Conservation (phyloP, 495 filamentous ascomycete genomes). For the Lasiosphaeriaceae sp. region DNA sequence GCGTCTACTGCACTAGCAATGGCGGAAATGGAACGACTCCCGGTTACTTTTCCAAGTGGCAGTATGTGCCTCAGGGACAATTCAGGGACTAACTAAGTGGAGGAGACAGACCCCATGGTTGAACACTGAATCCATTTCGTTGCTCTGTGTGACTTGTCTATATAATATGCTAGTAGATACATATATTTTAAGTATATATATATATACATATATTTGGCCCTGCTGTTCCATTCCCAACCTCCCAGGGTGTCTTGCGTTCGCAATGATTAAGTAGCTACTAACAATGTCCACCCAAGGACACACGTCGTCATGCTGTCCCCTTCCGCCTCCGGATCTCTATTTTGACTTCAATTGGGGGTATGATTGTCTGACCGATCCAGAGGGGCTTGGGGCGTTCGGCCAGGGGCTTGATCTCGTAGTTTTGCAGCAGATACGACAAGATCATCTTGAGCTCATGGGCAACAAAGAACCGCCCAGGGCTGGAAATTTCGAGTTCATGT, state of each 20-base stretch:
- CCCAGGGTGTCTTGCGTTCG: too few species aligned
- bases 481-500: background rate
- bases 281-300: too few species aligned
- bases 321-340: conserved; percentile 28
- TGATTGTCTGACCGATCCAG: conserved; percentile 30
- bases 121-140: background rate
- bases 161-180: too few species aligned
- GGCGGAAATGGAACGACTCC: conserved; percentile 37
- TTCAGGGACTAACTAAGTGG: conserved; percentile 26
- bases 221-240: too few species aligned
- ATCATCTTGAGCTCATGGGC: conserved; percentile 41
- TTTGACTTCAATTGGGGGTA: conserved; percentile 23
- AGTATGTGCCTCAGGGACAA: conserved; percentile 41
- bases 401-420: conserved; percentile 39
- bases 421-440: conserved; percentile 34
- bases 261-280: too few species aligned
- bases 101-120: background rate
- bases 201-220: too few species aligned
- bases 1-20: conserved; percentile 52
- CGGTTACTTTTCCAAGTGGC: conserved; percentile 45
- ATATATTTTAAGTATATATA: background rate
- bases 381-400: conserved; percentile 19
- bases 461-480: conserved; percentile 45
- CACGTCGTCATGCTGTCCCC: too few species aligned
- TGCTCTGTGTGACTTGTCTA: too few species aligned